Percentiles rank a stretch among this genome's conserved stretches.
These are phyloP conservation scores for Tagetes patula DNA, from an alignment of 129 eudicot genomes.

Conservation along the genomic window DNA sequence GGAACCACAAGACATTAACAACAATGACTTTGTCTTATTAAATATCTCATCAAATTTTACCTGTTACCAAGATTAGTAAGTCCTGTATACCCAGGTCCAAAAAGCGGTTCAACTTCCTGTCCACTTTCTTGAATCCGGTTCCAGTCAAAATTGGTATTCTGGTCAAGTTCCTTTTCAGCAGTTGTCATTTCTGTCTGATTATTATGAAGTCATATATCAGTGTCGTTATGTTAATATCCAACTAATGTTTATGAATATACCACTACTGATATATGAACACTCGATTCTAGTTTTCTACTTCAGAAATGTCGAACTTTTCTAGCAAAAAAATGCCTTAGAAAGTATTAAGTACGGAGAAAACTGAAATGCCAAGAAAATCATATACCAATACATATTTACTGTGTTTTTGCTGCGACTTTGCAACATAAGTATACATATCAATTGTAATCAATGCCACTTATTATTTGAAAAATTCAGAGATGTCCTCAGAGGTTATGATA, in stretches of 20 bases:
- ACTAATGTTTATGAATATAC: background rate
- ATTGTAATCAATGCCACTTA: background rate
- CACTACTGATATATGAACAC: background rate
- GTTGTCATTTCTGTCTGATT: constrained; percentile 97
- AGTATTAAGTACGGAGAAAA: background rate
- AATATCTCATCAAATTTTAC: constrained; percentile 30
- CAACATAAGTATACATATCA: background rate
- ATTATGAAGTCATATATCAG: constrained; percentile 13
- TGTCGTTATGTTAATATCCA: background rate
- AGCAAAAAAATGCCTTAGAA: background rate
- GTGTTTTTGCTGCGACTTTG: constrained; percentile 6
- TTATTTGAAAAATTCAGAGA: constrained; percentile 1
- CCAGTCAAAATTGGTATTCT: constrained; percentile 92
- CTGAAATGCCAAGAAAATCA: background rate
- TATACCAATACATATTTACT: constrained; percentile 1
- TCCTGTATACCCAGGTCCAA: constrained; percentile 97
- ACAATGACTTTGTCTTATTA: background rate
- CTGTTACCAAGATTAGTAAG: constrained; percentile 96
- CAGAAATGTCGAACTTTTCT: background rate
- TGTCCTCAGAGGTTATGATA: background rate
- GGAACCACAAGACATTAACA: constrained; percentile 8
- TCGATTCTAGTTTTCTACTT: background rate
- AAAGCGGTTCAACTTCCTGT: constrained; percentile 68
- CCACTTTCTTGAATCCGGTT: constrained; percentile 98
- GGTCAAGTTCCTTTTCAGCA: constrained; percentile 98